A percentile compares a stretch with the other conserved stretches of the same genome.
Evolutionary conservation across 1,284 basidiomycete genomes (phyloP).

Genomic region (Lentinus polychrous): DNA sequence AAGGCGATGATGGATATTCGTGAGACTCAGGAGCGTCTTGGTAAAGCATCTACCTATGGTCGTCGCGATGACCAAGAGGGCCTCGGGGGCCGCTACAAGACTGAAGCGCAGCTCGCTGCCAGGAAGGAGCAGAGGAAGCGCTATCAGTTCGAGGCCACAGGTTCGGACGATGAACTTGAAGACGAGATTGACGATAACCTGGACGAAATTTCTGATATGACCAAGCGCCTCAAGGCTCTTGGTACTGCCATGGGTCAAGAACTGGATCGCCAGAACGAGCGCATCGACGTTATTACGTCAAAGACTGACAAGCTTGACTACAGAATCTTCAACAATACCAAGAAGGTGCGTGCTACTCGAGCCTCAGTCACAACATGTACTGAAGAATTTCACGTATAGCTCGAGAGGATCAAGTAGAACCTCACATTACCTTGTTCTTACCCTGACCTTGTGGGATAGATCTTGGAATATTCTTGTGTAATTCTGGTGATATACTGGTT

Average conservation of each 20-base stretch:
- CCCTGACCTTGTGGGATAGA: not conserved
- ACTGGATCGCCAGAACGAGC: conserved; percentile 68
- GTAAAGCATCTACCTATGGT: conserved; percentile 64
- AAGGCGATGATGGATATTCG: conserved; percentile 81
- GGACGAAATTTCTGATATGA: conserved; percentile 80
- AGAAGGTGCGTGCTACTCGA: conserved; percentile 42
- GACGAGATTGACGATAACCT: conserved; percentile 84
- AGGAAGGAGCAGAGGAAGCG: conserved; percentile 72
- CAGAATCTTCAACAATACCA: conserved; percentile 62
- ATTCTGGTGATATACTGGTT: not conserved
- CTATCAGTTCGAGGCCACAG: conserved; percentile 93
- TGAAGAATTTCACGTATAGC: conserved; percentile 31
- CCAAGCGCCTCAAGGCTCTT: conserved; percentile 79
- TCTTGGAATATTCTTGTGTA: no score
- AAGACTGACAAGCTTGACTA: conserved; percentile 65
- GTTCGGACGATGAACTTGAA: conserved; percentile 94
- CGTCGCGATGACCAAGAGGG: conserved; percentile 41
- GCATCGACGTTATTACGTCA: conserved; percentile 62
- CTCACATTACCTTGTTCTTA: not conserved
- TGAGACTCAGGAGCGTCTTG: conserved; percentile 83
- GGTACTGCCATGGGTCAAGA: conserved; percentile 83
- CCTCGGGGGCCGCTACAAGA: conserved; percentile 39
- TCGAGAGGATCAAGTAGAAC: conserved; percentile 63
- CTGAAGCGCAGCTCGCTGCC: conserved; percentile 38
- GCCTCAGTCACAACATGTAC: not conserved